Evolutionary conservation across 2,329 filamentous ascomycete species (phyloP), one percentile per base, ranked within the genome.

Genomic region (Penicillium janthinellum): DNA sequence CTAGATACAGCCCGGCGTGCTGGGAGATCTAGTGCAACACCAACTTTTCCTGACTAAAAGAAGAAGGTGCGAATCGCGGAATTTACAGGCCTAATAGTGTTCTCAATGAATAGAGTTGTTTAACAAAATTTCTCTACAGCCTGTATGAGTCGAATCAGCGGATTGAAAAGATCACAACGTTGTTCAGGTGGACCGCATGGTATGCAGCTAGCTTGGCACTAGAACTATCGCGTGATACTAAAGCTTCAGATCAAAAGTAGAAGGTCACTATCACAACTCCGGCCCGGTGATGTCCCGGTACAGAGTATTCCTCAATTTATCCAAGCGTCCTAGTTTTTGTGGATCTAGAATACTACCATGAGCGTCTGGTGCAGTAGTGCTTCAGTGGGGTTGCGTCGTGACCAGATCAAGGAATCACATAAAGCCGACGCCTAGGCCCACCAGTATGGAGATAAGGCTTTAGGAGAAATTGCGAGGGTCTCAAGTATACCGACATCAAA

Each of bases 141-240:
- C 49, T 11, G 35, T 25, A 15, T 8, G 4, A 28, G 14, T 39
- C 17, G 15, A 39, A 39, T 35, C 47, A 35, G 37, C 17, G 37
- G 34, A 52, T 34, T 7, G 12, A 22, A 15, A 25, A 10, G 49
- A 44, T 47, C 41, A 45, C 42, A 25, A 11, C 12, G 42, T 38
- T 44, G 34, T 47, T 12, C 39, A 45, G 34, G 52, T 55, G 52
- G 42, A 47, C 39, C 17, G 42, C 28, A 20, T 31, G n/a, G 28
- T 44, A 55, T 55, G 52, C 41, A 38, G 52, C 52, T 55, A 55
- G 41, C 41, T 47, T 25, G 4, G 31, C 28, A 34, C 41, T 47
- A 55, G 31, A 22, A 45, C 38, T 37, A 55, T 55, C 52, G 52
- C 52, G 52, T 47, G 52, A 55, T 42, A 47, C 34, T 42, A 20